Evolutionary conservation across 306 rosid genomes (phyloP).

Genomic region (Betula pendula): DNA sequence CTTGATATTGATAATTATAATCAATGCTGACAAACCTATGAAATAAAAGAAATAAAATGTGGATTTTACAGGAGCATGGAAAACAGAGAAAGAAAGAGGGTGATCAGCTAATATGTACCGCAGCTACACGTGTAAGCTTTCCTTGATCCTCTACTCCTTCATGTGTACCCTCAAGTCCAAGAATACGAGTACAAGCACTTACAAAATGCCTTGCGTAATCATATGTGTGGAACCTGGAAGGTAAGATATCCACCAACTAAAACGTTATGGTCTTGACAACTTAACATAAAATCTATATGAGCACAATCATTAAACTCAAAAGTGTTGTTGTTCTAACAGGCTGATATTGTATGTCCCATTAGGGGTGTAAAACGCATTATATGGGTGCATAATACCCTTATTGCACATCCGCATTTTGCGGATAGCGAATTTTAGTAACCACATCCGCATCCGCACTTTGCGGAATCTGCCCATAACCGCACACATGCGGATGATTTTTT

Average conservation of each 20-base stretch:
- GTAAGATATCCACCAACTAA: slow-evolving; percentile 23
- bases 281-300: slow-evolving; percentile 10
- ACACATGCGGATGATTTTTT: too few species aligned
- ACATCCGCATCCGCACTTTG: too few species aligned
- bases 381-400: too few species aligned
- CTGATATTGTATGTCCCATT: neutral
- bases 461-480: too few species aligned
- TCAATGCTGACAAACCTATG: slow-evolving; percentile 26
- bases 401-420: too few species aligned
- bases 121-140: slow-evolving; percentile 94
- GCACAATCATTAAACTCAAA: neutral
- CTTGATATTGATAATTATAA: slow-evolving; percentile 21
- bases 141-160: slow-evolving; percentile 99
- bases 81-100: slow-evolving; percentile 27
- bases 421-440: too few species aligned
- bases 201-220: slow-evolving; percentile 98
- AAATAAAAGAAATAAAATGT: slow-evolving; percentile 10
- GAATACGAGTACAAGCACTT: slow-evolving; percentile 96
- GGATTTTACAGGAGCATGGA: slow-evolving; percentile 14
- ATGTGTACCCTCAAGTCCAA: slow-evolving; percentile 94
- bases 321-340: neutral
- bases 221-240: slow-evolving; percentile 86
- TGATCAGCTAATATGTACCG: slow-evolving; percentile 51
- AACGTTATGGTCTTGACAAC: neutral
- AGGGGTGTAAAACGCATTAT: too few species aligned